Conservation (phyloP, 2,329 filamentous ascomycete species). For the Pyrenochaeta sp. region DNA sequence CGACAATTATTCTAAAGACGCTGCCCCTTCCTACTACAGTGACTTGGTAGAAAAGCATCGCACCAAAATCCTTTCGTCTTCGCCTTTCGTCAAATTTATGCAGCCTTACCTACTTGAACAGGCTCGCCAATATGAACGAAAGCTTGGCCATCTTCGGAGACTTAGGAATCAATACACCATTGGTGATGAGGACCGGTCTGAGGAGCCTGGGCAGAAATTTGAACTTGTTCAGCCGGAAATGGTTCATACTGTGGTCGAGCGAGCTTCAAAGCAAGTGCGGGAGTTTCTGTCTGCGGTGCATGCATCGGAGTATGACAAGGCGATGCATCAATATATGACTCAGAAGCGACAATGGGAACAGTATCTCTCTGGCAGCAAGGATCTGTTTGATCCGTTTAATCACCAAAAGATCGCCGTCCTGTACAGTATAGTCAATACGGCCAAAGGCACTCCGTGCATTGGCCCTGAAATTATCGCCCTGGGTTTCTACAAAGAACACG, state of each 20-base stretch:
- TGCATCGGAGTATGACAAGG: constrained; percentile 96
- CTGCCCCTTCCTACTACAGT: constrained; percentile 91
- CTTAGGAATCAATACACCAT: constrained; percentile 75
- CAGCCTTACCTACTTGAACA: constrained; percentile 93
- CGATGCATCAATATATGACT: constrained; percentile 89
- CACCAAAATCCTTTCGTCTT: constrained; percentile 92
- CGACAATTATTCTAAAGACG: constrained; percentile 69
- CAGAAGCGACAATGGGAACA: constrained; percentile 97
- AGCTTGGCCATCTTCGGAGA: constrained; percentile 80
- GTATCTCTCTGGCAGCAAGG: constrained; percentile 85
- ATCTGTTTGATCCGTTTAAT: constrained; percentile 91
- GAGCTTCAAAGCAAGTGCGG: constrained; percentile 84
- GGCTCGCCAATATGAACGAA: constrained; percentile 87
- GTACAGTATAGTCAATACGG: constrained; percentile 92
- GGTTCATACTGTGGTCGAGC: constrained; percentile 84
- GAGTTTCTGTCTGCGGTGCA: constrained; percentile 95
- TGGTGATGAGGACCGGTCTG: constrained; percentile 44
- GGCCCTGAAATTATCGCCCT: constrained; percentile 91
- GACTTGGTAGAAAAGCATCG: constrained; percentile 94
- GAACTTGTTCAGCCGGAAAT: constrained; percentile 94
- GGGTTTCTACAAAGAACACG: constrained; percentile 92
- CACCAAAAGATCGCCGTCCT: constrained; percentile 97
- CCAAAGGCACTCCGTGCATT: constrained; percentile 90
- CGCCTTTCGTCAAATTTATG: constrained; percentile 94
- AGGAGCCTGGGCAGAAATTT: constrained; percentile 70